Conservation (phyloP, 768 basidiomycete species). For the Termitomyces sp. region DNA sequence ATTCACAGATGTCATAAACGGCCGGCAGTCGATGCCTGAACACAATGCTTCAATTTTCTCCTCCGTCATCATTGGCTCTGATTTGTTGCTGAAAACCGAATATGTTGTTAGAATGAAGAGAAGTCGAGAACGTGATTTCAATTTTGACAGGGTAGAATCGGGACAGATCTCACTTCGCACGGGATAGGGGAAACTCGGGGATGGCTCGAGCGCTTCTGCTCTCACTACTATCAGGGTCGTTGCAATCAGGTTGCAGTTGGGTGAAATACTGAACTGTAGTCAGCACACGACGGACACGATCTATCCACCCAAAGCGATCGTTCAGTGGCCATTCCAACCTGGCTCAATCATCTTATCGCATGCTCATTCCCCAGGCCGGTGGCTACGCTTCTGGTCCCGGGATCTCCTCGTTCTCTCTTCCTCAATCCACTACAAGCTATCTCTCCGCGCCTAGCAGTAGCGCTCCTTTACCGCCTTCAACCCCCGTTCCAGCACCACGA, state of each 20-base stretch:
- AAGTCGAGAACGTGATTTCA: conserved; percentile 10
- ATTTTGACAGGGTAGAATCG: conserved; percentile 19
- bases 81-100: neutral
- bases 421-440: conserved; percentile 8
- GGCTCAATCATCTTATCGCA: conserved; percentile 15
- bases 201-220: conserved; percentile 7
- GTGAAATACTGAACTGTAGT: neutral
- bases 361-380: conserved; percentile 12
- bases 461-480: conserved; percentile 5
- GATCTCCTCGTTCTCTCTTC: conserved; percentile 10
- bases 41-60: neutral
- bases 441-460: neutral
- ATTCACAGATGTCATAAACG: conserved; percentile 8
- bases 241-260: conserved; percentile 1
- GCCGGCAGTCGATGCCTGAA: conserved; percentile 2
- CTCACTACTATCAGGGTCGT: conserved; percentile 9
- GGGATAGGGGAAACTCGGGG: conserved; percentile 22
- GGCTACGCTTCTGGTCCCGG: conserved; percentile 10
- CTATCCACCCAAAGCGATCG: neutral
- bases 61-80: neutral
- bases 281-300: conserved; percentile 3
- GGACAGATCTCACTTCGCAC: conserved; percentile 18
- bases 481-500: conserved; percentile 13
- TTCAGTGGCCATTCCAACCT: conserved; percentile 8
- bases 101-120: conserved; percentile 5